These are phyloP conservation scores for Arabidopsis suecica DNA, from an alignment of 345 rosid species.

Conservation along the genomic window DNA sequence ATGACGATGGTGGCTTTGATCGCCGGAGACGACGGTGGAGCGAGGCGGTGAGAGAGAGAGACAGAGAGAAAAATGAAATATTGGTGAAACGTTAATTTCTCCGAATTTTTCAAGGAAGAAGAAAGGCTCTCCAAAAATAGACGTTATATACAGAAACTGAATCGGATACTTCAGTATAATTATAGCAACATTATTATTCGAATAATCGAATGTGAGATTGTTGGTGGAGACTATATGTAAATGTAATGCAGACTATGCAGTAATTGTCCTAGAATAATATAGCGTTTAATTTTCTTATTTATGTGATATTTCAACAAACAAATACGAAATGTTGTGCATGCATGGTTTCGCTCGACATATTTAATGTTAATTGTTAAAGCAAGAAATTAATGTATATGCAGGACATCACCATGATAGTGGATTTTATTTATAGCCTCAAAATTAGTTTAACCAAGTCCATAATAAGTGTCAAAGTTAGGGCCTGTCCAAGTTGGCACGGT, in stretches of 20 bases:
- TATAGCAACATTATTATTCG: neutral
- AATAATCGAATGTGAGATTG: neutral
- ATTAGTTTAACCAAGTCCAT: neutral
- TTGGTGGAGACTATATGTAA: neutral
- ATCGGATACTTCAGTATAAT: conserved; percentile 19
- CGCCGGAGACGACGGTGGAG: conserved; percentile 47
- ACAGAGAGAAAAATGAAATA: conserved; percentile 23
- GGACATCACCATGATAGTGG: neutral
- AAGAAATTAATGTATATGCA: neutral
- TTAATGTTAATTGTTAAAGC: neutral
- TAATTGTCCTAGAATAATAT: too few species aligned
- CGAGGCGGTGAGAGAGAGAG: conserved; percentile 33
- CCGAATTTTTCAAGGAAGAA: conserved; percentile 38
- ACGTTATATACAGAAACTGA: conserved; percentile 27
- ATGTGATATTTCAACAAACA: too few species aligned
- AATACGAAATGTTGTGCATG: too few species aligned
- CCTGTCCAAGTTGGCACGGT: conserved; percentile 5
- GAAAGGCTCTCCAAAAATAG: conserved; percentile 28
- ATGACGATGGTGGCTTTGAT: conserved; percentile 37
- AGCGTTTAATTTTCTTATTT: too few species aligned
- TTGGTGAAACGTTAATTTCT: conserved; percentile 49
- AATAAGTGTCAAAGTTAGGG: neutral
- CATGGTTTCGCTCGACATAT: neutral
- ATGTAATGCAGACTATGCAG: conserved; percentile 15
- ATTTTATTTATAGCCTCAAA: neutral